A percentile compares a stretch with the other conserved stretches of the same genome.
phyloP scores from a whole-genome alignment of 1,284 basidiomycete genomes.

The Marasmius tenuissimus region DNA sequence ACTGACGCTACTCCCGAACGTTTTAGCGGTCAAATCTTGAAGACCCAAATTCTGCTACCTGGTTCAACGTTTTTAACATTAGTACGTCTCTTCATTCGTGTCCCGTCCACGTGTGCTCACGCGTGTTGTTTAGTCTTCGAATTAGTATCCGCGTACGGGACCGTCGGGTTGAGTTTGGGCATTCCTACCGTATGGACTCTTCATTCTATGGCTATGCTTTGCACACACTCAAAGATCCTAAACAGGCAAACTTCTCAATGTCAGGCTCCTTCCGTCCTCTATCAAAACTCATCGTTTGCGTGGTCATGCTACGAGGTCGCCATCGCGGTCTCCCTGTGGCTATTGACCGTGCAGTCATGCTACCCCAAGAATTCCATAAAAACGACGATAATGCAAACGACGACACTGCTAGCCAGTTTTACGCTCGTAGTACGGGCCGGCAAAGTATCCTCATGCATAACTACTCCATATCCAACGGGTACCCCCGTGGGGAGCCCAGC shows the following conservation, averaged over 20 bases:
- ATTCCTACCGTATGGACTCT: slow-evolving; percentile 53
- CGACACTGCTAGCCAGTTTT: neutral
- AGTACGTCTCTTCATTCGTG: slow-evolving; percentile 39
- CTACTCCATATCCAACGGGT: neutral
- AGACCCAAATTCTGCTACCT: slow-evolving; percentile 49
- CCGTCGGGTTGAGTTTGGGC: slow-evolving; percentile 82
- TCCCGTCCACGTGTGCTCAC: neutral
- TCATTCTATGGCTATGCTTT: neutral
- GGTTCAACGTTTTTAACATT: slow-evolving; percentile 82
- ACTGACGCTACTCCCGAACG: slow-evolving; percentile 3
- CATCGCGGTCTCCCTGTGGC: slow-evolving; percentile 89
- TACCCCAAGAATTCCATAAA: slow-evolving; percentile 58
- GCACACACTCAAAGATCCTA: neutral
- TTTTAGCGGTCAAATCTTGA: slow-evolving; percentile 57
- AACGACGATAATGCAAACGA: slow-evolving; percentile 5
- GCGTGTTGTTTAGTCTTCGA: slow-evolving; percentile 66
- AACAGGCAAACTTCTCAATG: slow-evolving; percentile 75
- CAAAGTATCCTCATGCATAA: neutral
- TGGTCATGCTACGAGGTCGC: slow-evolving; percentile 91
- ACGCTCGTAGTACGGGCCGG: neutral
- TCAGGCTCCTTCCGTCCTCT: slow-evolving; percentile 77
- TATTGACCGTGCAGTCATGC: slow-evolving; percentile 83
- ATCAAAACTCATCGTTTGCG: slow-evolving; percentile 84
- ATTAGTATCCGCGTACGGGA: slow-evolving; percentile 88
- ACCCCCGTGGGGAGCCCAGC: neutral